Evolutionary conservation across 345 rosid species (phyloP).

Genomic region (Isatis tinctoria): DNA sequence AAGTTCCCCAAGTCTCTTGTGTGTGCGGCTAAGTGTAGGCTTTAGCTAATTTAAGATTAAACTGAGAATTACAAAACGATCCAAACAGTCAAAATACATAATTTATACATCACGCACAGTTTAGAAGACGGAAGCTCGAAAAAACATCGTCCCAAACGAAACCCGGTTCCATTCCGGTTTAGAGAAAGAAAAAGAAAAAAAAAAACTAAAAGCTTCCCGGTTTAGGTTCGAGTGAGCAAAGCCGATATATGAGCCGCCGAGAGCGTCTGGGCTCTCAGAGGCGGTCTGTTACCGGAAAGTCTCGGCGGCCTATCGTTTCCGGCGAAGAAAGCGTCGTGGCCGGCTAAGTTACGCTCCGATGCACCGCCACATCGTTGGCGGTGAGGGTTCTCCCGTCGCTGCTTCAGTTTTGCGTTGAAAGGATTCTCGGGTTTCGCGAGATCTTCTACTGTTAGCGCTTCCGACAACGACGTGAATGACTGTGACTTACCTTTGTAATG

Average conservation of each 20-base stretch:
- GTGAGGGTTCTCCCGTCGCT: constrained; percentile 22
- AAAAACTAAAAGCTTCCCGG: background rate
- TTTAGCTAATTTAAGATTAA: background rate
- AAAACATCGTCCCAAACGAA: constrained; percentile 6
- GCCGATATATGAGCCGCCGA: constrained; percentile 34
- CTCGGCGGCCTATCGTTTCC: constrained; percentile 24
- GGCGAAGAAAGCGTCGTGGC: constrained; percentile 9
- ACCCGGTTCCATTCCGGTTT: constrained; percentile 7
- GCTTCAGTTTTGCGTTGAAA: constrained; percentile 34
- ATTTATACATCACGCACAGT: background rate
- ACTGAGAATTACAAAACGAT: constrained; percentile 13
- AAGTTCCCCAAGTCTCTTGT: background rate
- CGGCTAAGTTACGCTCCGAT: constrained; percentile 13
- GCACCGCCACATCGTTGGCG: constrained; percentile 25
- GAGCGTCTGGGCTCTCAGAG: constrained; percentile 28
- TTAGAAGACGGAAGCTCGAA: constrained; percentile 1
- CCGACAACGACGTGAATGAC: constrained; percentile 34
- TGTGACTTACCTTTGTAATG: constrained; percentile 45
- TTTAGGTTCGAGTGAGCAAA: constrained; percentile 25
- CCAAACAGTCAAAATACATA: background rate
- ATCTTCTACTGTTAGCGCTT: constrained; percentile 28
- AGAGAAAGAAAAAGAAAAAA: background rate
- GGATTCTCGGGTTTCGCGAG: constrained; percentile 42
- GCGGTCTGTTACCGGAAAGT: constrained; percentile 19
- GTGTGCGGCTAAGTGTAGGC: background rate